Percentiles rank a stretch among this genome's conserved stretches.
Evolutionary conservation across 495 filamentous ascomycete genomes (phyloP).

Genomic region (Penicillium flavigenum): DNA sequence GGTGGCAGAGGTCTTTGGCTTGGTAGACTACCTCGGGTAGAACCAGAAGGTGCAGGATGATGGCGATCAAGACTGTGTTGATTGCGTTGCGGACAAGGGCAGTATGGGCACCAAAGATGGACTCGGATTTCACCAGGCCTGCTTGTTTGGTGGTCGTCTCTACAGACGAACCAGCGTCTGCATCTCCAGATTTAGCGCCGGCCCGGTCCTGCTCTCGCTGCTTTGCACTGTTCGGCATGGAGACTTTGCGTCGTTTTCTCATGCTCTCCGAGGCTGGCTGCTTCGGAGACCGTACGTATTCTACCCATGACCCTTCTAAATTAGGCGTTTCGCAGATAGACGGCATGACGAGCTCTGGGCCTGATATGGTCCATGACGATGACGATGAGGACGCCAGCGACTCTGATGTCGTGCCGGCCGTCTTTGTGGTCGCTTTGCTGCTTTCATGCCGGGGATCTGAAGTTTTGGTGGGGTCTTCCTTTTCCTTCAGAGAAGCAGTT

Average conservation of each 20-base stretch:
- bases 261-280: constrained; percentile 16
- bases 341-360: constrained; percentile 50
- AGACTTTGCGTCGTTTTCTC: constrained; percentile 33
- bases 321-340: constrained; percentile 42
- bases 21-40: constrained; percentile 45
- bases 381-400: constrained; percentile 32
- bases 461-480: constrained; percentile 3
- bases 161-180: constrained; percentile 16
- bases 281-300: constrained; percentile 21
- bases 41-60: constrained; percentile 41
- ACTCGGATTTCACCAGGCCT: neutral
- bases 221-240: constrained; percentile 4
- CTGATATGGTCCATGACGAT: constrained; percentile 32
- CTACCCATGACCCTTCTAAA: constrained; percentile 42
- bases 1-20: constrained; percentile 32
- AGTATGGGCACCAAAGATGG: constrained; percentile 9
- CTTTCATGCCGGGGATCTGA: constrained; percentile 11
- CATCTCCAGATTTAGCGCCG: neutral
- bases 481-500: constrained; percentile 18
- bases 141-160: constrained; percentile 1
- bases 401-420: constrained; percentile 19
- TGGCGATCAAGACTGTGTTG: constrained; percentile 35
- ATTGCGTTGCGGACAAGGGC: constrained; percentile 25
- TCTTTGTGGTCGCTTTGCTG: constrained; percentile 12
- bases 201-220: neutral